These are phyloP conservation scores for Linanthus parryae DNA, from an alignment of 148 eudicot species.

Conservation along the genomic window DNA sequence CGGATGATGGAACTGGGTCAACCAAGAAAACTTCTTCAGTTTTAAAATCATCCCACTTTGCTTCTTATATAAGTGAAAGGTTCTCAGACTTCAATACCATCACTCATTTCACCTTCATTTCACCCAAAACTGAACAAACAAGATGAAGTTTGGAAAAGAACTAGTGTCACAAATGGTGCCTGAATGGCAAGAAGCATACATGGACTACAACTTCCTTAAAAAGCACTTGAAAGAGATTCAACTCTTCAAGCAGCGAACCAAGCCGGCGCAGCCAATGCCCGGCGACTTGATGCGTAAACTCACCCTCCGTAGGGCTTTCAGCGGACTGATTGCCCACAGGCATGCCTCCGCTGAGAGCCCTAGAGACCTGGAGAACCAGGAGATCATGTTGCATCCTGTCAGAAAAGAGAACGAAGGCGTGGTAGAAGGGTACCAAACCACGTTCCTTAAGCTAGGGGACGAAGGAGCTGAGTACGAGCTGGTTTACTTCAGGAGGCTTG, in stretches of 20 bases:
- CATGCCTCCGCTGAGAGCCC: not conserved
- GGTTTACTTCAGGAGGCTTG: no score
- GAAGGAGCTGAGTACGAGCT: no score
- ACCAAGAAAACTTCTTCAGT: no score
- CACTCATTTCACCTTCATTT: no score
- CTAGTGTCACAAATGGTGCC: constrained; percentile 37
- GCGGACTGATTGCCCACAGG: constrained; percentile 19
- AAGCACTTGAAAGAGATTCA: constrained; percentile 19
- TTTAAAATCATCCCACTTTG: no score
- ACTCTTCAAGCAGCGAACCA: constrained; percentile 1
- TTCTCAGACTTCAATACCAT: no score
- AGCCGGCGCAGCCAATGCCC: not conserved
- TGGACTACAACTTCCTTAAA: constrained; percentile 31
- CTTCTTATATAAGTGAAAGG: no score
- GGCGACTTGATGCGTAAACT: constrained; percentile 5
- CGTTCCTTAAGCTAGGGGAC: constrained; percentile 18
- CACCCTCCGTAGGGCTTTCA: constrained; percentile 30
- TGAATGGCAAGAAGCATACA: no score
- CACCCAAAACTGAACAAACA: no score
- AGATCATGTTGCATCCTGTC: constrained; percentile 14
- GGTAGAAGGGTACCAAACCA: no score
- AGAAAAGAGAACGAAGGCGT: not conserved
- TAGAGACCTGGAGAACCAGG: constrained; percentile 19
- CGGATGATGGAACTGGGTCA: no score
- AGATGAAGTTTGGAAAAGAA: constrained; percentile 39